phyloP scores from a whole-genome alignment of 495 filamentous ascomycete genomes.

The Daldinia bambusicola region DNA sequence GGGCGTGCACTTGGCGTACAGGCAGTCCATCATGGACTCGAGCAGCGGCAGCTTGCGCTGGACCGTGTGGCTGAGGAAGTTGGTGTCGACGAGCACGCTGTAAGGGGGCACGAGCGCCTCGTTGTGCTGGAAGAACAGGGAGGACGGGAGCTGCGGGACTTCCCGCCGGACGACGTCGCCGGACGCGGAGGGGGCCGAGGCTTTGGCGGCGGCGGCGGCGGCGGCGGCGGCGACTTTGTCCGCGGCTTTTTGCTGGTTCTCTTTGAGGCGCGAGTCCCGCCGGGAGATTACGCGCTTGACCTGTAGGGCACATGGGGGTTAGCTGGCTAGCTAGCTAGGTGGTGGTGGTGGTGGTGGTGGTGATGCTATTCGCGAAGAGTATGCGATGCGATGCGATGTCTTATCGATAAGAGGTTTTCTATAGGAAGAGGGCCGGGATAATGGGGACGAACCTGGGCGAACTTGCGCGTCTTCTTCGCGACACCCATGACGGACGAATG shows the following conservation, averaged over 20 bases:
- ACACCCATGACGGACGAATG: slow-evolving; percentile 66
- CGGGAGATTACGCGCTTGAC: slow-evolving; percentile 72
- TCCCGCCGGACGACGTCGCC: slow-evolving; percentile 72
- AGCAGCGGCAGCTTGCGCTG: slow-evolving; percentile 89
- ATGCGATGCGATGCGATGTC: not conserved
- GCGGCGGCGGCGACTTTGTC: slow-evolving; percentile 57
- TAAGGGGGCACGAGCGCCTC: slow-evolving; percentile 91
- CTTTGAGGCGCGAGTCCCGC: slow-evolving; percentile 68
- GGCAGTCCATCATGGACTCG: slow-evolving; percentile 77
- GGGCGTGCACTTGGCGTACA: slow-evolving; percentile 73
- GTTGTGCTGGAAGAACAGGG: slow-evolving; percentile 96
- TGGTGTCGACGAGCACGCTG: slow-evolving; percentile 86
- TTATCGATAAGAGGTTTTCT: slow-evolving; percentile 37
- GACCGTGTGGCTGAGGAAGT: slow-evolving; percentile 92
- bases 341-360: too few species aligned
- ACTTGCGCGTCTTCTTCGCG: slow-evolving; percentile 73
- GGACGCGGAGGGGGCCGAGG: slow-evolving; percentile 54
- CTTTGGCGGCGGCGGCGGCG: slow-evolving; percentile 60
- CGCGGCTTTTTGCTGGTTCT: slow-evolving; percentile 64
- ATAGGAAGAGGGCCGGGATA: not conserved
- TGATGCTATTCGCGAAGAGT: not conserved
- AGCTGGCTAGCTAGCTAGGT: too few species aligned
- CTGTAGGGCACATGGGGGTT: slow-evolving; percentile 42
- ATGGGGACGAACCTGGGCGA: slow-evolving; percentile 44
- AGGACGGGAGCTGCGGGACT: slow-evolving; percentile 81